Base-by-base conservation (phyloP, 2,329 filamentous ascomycete species). In the Tolypocladium ophioglossoides region DNA sequence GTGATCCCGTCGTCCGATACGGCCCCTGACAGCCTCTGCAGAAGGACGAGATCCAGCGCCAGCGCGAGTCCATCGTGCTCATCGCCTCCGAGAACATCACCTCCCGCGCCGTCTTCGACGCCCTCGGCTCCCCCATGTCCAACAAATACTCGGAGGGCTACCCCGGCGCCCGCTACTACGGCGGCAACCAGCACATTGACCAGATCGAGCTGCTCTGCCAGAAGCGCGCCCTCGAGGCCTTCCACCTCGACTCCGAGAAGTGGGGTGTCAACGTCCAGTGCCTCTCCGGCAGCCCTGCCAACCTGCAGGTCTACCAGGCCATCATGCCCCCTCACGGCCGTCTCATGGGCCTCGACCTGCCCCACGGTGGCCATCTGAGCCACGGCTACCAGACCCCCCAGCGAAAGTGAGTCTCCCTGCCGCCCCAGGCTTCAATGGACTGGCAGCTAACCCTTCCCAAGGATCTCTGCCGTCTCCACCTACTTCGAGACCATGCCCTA, bases 121-220 rank as follows among this genome's bases (percentile, higher is more conserved):
- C 94, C 57, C 85, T 99, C 62, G 94, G 94, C 67, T 91, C 86
- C 56, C 87, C 88, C 72, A 95, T 94, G 88, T 90, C 89, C 74
- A 96, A 99, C 84, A 99, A 99, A 80, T 99, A 99, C 83, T 96
- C 91, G 20, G 94, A 99, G 80, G 94, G 94, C 62, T 96, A 96
- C 74, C 94, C 94, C 63, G 94, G 94, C 71, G 94, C 94, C 66
- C 87, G 94, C 74, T 99, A 99, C 83, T 99, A 99, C 69, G 94
- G 94, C 70, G 94, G 94, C 69, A 99, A 99, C 79, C 88, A 99
- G 81, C 90, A 94, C 82, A 99, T 99, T 63, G 94, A 99, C 74
- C 81, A 89, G 74, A 91, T 96, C 67, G 94, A 99, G 82, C 82
- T 88, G 62, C 87, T 94, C 57, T 99, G 94, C 83, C 94, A 99